Evolutionary conservation across 139 green algal species (phyloP).

Genomic region (Picochlorum costavermella): DNA sequence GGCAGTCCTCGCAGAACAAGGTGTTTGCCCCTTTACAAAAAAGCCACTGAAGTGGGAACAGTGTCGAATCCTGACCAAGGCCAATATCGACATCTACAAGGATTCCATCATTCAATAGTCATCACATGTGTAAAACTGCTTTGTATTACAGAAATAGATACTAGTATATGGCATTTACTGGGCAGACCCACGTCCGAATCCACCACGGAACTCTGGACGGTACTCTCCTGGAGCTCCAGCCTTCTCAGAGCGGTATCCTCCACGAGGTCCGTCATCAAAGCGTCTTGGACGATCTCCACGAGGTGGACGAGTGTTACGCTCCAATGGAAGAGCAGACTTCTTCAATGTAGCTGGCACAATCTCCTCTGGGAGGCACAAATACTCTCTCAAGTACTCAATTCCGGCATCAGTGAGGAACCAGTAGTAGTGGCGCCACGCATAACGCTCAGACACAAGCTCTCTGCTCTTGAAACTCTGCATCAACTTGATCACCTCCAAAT

Average conservation of each 20-base stretch:
- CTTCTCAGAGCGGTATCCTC: constrained; percentile 41
- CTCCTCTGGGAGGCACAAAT: constrained; percentile 93
- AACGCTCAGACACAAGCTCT: constrained; percentile 93
- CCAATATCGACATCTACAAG: constrained; percentile 67
- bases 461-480: constrained; percentile 91
- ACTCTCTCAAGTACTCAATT: constrained; percentile 97
- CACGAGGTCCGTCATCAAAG: constrained; percentile 37
- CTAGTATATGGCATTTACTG: constrained; percentile 14
- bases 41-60: constrained; percentile 59
- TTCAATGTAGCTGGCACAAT: constrained; percentile 91
- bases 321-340: constrained; percentile 78
- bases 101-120: constrained; percentile 32
- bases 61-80: constrained; percentile 57
- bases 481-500: constrained; percentile 69
- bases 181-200: constrained; percentile 41
- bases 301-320: constrained; percentile 23
- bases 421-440: constrained; percentile 98
- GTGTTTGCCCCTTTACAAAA: constrained; percentile 87
- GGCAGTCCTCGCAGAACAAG: constrained; percentile 61
- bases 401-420: constrained; percentile 98
- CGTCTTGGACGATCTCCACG: constrained; percentile 39
- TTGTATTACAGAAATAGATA: not conserved
- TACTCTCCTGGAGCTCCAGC: constrained; percentile 44
- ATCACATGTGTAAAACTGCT: too few species aligned
- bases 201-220: constrained; percentile 43